Percentiles rank a stretch among this genome's conserved stretches.
Conservation (phyloP, 164 flowering plant genomes). For the grape (Vitis vinifera) region ASM3070453v1 NC_081818.1:29134501-29135000, state of each 20-base stretch:
- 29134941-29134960: slow-evolving; percentile 39
- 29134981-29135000: slow-evolving; percentile 42
- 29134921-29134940: slow-evolving; percentile 41
- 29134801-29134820: slow-evolving; percentile 5
- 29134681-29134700: slow-evolving; percentile 17
- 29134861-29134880: slow-evolving; percentile 8
- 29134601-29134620: slow-evolving; percentile 20
- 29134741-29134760: slow-evolving; percentile 29
- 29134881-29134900: slow-evolving; percentile 16
- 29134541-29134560: slow-evolving; percentile 6
- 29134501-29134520: slow-evolving; percentile 40
- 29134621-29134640: slow-evolving; percentile 26
- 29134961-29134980: slow-evolving; percentile 46
- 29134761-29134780: slow-evolving; percentile 20
- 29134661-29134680: slow-evolving; percentile 28
- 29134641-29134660: slow-evolving; percentile 57
- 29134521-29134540: slow-evolving; percentile 20
- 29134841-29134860: slow-evolving; percentile 2
- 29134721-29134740: slow-evolving; percentile 15
- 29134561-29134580: slow-evolving; percentile 11
- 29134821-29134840: slow-evolving; percentile 8
- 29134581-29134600: slow-evolving; percentile 19
- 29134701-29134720: slow-evolving; percentile 16
- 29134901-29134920: slow-evolving; percentile 8
- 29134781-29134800: slow-evolving; percentile 22